phyloP scores from a whole-genome alignment of 2,329 filamentous ascomycete genomes.

The Colletotrichum agaves region DNA sequence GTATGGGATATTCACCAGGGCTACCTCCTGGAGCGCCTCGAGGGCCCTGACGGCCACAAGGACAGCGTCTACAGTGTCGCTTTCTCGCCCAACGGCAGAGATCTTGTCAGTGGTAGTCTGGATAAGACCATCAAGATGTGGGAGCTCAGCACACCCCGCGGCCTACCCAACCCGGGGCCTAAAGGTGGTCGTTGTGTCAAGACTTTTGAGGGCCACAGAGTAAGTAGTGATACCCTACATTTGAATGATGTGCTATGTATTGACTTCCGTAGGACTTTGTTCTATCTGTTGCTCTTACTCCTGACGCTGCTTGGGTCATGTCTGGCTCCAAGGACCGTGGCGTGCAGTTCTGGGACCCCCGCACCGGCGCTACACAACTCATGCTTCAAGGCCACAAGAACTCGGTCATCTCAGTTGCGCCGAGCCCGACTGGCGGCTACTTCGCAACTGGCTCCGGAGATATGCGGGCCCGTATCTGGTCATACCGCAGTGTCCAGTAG shows the following conservation, averaged over 20 bases:
- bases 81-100: slow-evolving; percentile 92
- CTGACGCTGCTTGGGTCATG: slow-evolving; percentile 94
- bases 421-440: slow-evolving; percentile 85
- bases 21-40: slow-evolving; percentile 88
- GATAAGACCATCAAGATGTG: slow-evolving; percentile 99
- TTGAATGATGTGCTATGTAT: slow-evolving; percentile 22
- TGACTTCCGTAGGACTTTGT: slow-evolving; percentile 82
- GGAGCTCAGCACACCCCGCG: slow-evolving; percentile 83
- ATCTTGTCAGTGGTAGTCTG: slow-evolving; percentile 92
- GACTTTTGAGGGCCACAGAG: slow-evolving; percentile 96
- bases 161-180: slow-evolving; percentile 71
- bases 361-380: slow-evolving; percentile 91
- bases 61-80: slow-evolving; percentile 97
- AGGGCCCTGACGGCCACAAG: slow-evolving; percentile 94
- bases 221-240: slow-evolving; percentile 54
- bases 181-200: slow-evolving; percentile 94
- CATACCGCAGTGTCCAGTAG: slow-evolving; percentile 64
- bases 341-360: slow-evolving; percentile 98
- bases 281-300: slow-evolving; percentile 92
- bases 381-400: slow-evolving; percentile 99
- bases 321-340: slow-evolving; percentile 97
- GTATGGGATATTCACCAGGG: slow-evolving; percentile 94
- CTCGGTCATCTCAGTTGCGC: slow-evolving; percentile 96
- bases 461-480: slow-evolving; percentile 98
- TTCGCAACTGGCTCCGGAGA: slow-evolving; percentile 98